These are phyloP conservation scores for Hypoxylon perforatum DNA, from an alignment of 495 filamentous ascomycete species.

Conservation along the genomic window DNA sequence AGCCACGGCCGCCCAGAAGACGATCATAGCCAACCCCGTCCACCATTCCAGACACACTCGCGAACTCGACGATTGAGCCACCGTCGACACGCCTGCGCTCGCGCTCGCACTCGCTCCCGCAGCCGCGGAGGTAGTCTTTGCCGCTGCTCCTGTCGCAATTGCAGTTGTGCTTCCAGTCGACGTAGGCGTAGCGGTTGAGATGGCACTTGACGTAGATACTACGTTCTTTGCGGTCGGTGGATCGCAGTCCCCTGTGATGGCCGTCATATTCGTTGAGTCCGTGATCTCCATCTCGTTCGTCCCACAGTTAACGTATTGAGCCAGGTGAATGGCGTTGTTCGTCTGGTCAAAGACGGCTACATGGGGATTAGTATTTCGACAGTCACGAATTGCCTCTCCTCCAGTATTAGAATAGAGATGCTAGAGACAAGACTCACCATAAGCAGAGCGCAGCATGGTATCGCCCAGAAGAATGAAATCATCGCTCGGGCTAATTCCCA, in stretches of 20 bases:
- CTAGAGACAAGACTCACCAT: slow-evolving; percentile 58
- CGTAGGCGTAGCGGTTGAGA: slow-evolving; percentile 1
- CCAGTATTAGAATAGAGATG: neutral
- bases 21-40: neutral
- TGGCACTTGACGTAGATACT: neutral
- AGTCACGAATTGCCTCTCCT: neutral
- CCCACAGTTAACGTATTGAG: slow-evolving; percentile 60
- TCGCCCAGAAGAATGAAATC: slow-evolving; percentile 80
- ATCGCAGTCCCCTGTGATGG: slow-evolving; percentile 40
- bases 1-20: slow-evolving; percentile 8
- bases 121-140: slow-evolving; percentile 1
- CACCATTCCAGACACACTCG: slow-evolving; percentile 1
- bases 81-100: neutral
- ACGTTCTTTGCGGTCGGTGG: slow-evolving; percentile 20
- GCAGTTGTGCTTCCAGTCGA: neutral
- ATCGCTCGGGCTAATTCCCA: slow-evolving; percentile 80
- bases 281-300: slow-evolving; percentile 46
- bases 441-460: slow-evolving; percentile 91
- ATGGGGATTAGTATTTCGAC: slow-evolving; percentile 1
- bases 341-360: slow-evolving; percentile 61
- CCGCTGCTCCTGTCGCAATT: neutral
- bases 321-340: slow-evolving; percentile 54
- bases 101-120: slow-evolving; percentile 9
- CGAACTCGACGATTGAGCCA: slow-evolving; percentile 9
- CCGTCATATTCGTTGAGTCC: slow-evolving; percentile 22